Conservation (phyloP, 78 protist genomes). For the Salpingoeca rosetta region DNA sequence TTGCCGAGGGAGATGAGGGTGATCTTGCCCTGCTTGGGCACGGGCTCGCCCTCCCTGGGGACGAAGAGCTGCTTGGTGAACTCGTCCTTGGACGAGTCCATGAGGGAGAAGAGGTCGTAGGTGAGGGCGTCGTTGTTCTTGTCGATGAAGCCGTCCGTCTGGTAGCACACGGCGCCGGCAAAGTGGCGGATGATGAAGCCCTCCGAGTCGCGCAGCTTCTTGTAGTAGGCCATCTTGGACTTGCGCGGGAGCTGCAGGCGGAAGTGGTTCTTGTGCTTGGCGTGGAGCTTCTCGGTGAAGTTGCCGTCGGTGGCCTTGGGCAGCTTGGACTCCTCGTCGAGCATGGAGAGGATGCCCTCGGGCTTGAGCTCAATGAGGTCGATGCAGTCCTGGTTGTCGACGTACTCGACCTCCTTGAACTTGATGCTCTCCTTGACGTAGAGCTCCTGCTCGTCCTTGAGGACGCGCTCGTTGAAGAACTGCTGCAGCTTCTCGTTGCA, state of each 20-base stretch:
- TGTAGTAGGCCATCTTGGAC: not conserved
- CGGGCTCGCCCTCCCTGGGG: not conserved
- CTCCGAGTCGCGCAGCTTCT: not conserved
- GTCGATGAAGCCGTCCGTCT: conserved; percentile 23
- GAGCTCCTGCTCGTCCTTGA: conserved; percentile 79
- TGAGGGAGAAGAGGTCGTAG: conserved; percentile 1
- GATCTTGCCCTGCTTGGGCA: not conserved
- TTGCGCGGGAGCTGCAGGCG: not conserved
- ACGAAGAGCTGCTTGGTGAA: not conserved
- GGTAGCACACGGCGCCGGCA: conserved; percentile 43
- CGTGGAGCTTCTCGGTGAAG: not conserved
- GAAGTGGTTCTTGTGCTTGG: not conserved
- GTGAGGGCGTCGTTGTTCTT: conserved; percentile 48
- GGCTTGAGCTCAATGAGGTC: conserved; percentile 69
- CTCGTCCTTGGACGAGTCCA: conserved; percentile 6
- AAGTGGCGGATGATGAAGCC: conserved; percentile 34
- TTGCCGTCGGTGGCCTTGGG: not conserved
- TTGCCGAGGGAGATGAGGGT: not conserved
- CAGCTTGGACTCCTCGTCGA: conserved; percentile 60
- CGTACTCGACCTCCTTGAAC: conserved; percentile 66
- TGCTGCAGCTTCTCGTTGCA: conserved; percentile 65
- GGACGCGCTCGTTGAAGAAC: conserved; percentile 30
- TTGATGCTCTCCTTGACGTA: conserved; percentile 69
- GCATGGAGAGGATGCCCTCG: conserved; percentile 54
- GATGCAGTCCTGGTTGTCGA: conserved; percentile 67